Percentiles rank a stretch among this genome's conserved stretches.
These are phyloP conservation scores for Aegilops speltoides DNA, from an alignment of 176 grass and related monocot species.

Conservation along the genomic window DNA sequence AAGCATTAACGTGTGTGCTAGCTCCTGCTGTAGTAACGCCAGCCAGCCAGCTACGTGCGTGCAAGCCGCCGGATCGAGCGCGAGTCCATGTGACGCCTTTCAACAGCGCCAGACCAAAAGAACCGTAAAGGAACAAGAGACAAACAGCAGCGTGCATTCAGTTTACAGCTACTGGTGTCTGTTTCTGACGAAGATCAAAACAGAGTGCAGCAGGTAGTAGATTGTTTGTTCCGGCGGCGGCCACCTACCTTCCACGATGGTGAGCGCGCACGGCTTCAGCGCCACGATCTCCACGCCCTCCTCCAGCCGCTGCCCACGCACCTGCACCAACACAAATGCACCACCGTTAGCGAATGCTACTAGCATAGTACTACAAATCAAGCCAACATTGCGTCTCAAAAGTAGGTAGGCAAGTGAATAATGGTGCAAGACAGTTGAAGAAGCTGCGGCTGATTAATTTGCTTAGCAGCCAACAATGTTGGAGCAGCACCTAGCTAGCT, in stretches of 20 bases:
- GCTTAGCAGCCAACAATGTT: not conserved
- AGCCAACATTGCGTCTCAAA: too few species aligned
- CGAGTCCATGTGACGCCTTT: too few species aligned
- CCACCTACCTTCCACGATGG: slow-evolving; percentile 76
- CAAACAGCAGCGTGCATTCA: not conserved
- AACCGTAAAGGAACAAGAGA: not conserved
- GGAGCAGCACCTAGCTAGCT: not conserved
- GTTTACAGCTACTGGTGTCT: not conserved
- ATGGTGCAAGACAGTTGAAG: not conserved
- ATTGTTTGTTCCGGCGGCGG: not conserved
- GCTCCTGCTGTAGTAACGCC: too few species aligned
- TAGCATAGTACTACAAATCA: too few species aligned
- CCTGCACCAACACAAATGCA: slow-evolving; percentile 27
- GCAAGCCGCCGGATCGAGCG: too few species aligned
- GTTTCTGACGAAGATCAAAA: not conserved
- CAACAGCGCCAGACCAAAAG: not conserved
- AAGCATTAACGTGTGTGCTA: too few species aligned
- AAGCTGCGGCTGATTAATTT: not conserved
- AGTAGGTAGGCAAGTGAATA: not conserved
- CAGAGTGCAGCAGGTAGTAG: not conserved
- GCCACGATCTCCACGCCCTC: slow-evolving; percentile 79
- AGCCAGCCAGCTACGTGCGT: too few species aligned
- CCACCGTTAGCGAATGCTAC: not conserved
- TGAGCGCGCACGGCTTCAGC: slow-evolving; percentile 71
- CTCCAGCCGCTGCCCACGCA: slow-evolving; percentile 60